Percentiles rank a stretch among this genome's conserved stretches.
phyloP scores from a whole-genome alignment of 495 filamentous ascomycete genomes.

The Mycothermus thermophilus region DNA sequence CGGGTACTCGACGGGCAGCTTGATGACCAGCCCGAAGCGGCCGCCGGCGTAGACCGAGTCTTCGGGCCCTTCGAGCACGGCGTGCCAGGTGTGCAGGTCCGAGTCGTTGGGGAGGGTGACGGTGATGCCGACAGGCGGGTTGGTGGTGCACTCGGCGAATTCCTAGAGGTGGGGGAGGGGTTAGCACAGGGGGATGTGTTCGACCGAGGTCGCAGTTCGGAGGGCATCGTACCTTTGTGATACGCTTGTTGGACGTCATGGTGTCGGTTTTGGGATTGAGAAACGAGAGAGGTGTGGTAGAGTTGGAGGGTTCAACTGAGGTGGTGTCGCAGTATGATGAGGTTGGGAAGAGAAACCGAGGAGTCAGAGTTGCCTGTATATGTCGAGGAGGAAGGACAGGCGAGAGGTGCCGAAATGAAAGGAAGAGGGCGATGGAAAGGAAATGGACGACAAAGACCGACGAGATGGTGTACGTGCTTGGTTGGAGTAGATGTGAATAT shows the following conservation, averaged over 20 bases:
- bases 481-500: too few relatives aligned
- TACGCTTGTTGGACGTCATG: background rate
- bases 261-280: too few relatives aligned
- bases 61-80: slow-evolving; percentile 61
- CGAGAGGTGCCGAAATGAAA: too few relatives aligned
- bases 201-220: background rate
- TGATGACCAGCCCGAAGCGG: slow-evolving; percentile 60
- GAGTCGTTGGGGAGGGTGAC: slow-evolving; percentile 51
- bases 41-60: slow-evolving; percentile 65
- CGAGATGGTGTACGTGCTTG: too few relatives aligned
- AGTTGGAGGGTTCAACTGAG: background rate
- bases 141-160: slow-evolving; percentile 49
- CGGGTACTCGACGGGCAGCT: slow-evolving; percentile 75
- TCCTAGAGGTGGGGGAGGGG: slow-evolving; percentile 38
- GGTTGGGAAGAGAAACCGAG: too few relatives aligned
- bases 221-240: background rate
- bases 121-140: slow-evolving; percentile 51
- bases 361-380: too few relatives aligned
- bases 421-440: too few relatives aligned
- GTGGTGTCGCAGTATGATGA: background rate
- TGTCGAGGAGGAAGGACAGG: too few relatives aligned
- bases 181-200: background rate
- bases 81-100: slow-evolving; percentile 77
- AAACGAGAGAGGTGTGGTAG: background rate
- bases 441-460: too few relatives aligned